Evolutionary conservation across 2,329 filamentous ascomycete species (phyloP).

Genomic region (Elsinoe fawcettii): DNA sequence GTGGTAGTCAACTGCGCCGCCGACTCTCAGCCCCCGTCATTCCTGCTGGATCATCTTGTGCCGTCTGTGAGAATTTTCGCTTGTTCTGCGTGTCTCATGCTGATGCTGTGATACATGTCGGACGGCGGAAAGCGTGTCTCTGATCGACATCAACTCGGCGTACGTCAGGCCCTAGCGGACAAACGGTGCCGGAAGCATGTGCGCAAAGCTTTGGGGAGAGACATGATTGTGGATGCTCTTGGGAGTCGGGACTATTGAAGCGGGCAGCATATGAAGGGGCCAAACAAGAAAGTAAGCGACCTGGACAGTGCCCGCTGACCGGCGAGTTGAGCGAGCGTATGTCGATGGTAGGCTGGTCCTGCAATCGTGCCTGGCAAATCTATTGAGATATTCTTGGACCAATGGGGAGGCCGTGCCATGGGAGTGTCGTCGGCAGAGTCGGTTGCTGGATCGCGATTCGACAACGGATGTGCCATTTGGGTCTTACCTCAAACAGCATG

Average conservation of each 20-base stretch:
- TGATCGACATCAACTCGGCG: conserved; percentile 1
- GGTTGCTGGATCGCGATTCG: conserved; percentile 8
- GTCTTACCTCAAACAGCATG: not conserved
- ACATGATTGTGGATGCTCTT: no score
- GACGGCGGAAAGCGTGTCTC: not conserved
- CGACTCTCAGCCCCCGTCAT: conserved; percentile 1
- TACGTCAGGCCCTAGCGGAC: not conserved
- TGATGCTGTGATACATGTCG: not conserved
- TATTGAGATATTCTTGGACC: conserved; percentile 11
- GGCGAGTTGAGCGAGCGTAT: not conserved
- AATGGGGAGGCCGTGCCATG: conserved; percentile 9
- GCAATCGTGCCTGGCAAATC: conserved; percentile 2
- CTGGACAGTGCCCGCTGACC: conserved; percentile 9
- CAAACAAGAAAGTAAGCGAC: not conserved
- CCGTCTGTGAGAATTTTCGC: not conserved
- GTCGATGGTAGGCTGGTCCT: not conserved
- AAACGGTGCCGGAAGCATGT: conserved; percentile 12
- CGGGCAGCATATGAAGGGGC: not conserved
- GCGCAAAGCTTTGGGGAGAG: not conserved
- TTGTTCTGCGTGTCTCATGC: not conserved
- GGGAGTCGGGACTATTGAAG: not conserved
- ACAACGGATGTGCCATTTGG: not conserved
- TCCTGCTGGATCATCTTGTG: not conserved
- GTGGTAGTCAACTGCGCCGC: not conserved
- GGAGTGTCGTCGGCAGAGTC: not conserved